These are phyloP conservation scores for Fusarium sp. DNA, from an alignment of 2,329 filamentous ascomycete genomes.

Conservation along the genomic window DNA sequence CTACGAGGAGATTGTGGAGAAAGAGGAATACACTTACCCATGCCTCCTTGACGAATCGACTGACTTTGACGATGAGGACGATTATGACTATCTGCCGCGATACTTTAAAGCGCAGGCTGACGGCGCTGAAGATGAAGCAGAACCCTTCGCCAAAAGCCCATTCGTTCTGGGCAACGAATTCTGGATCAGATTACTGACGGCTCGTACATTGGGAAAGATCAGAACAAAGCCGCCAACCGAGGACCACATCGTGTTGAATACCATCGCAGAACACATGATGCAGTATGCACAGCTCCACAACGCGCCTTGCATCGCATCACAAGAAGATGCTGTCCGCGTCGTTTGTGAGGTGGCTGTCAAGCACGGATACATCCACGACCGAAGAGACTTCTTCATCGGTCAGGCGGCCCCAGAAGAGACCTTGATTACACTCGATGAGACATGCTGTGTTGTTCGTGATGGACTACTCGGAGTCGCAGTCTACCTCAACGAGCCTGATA, in stretches of 20 bases:
- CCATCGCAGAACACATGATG: background rate
- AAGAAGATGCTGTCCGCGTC: background rate
- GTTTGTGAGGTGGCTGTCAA: conserved; percentile 1
- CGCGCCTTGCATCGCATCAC: background rate
- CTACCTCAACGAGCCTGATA: background rate
- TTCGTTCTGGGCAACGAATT: background rate
- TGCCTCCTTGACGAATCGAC: background rate
- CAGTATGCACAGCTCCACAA: background rate
- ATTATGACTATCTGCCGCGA: background rate
- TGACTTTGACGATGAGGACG: background rate
- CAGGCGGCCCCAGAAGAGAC: rapidly evolving
- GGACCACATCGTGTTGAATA: background rate
- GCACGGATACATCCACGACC: background rate
- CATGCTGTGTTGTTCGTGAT: background rate
- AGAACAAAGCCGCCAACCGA: background rate
- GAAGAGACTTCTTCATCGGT: background rate
- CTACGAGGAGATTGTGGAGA: background rate
- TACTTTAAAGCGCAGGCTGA: background rate
- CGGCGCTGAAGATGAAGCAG: rapidly evolving
- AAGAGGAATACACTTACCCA: background rate
- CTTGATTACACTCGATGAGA: background rate
- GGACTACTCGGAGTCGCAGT: background rate
- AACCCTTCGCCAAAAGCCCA: rapidly evolving
- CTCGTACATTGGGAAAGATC: background rate
- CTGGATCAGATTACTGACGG: background rate